Base-by-base conservation (phyloP, 805 yeast genomes). In the Spencermartinsiella europaea region DNA sequence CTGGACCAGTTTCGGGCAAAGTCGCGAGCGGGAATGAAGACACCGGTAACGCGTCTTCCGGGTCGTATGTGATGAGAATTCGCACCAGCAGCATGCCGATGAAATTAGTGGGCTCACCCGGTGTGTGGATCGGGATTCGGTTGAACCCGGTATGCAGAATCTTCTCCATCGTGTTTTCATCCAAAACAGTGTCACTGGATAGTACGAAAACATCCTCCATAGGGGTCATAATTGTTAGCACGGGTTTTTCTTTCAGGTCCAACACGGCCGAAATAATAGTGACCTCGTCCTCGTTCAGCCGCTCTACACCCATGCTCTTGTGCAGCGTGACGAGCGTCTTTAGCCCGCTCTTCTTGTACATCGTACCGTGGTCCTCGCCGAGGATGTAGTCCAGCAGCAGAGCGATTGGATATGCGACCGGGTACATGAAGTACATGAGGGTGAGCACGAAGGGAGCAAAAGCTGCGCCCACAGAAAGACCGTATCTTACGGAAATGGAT, bases 331-430 rank as follows among this genome's bases (percentile, higher is more conserved):
- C 99, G 56, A 91, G 75, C 1, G 97, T 87, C 67, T 93, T 91
- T 59, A 91, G 77, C 1, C 98, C 98, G 4, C 88, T 83, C 65
- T 87, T 88, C 63, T 87, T 88, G 70, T 91, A 91, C 35, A 91
- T 79, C 1, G 96, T 89, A 28, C 99, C 98, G 65, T 91, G 98
- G 66, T 88, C 96, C 68, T 91, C 95, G 45, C 99, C 99, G 31
- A 91, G 72, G 33, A 83, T 75, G 58, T 76, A 74, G 66, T 91
- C 99, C 54, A 91, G 74, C 33, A 91, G 70, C 49, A 79, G 59
- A 1, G 97, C 91, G 49, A 83, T 81, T 2, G 99, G 99, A 59
- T 87, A 87, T 1, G 97, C 95, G 38, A 91, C 73, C 0, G 98
- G 98, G 64, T 84, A 89, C 85, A 91, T 79, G 38, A 81, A 33